phyloP scores from a whole-genome alignment of 495 filamentous ascomycete species.

The Talaromyces ruber region DNA sequence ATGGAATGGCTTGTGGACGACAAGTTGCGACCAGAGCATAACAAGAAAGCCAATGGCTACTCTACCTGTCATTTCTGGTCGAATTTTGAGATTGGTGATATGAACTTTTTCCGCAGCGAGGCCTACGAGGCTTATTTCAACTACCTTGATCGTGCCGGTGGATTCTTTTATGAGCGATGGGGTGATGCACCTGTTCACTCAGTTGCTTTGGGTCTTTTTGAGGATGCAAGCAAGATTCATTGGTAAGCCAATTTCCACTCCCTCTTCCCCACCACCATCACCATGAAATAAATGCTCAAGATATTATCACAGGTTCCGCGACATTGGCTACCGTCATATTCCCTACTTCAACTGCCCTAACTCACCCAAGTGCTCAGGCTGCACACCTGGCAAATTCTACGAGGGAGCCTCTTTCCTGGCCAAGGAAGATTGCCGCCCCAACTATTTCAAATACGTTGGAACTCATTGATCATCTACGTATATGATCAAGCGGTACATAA shows the following conservation, averaged over 20 bases:
- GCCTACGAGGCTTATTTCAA: conserved; percentile 94
- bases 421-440: conserved; percentile 89
- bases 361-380: conserved; percentile 88
- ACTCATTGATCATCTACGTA: conserved; percentile 47
- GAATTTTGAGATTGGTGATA: conserved; percentile 96
- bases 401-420: conserved; percentile 77
- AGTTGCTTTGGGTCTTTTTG: conserved; percentile 89
- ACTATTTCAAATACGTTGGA: conserved; percentile 93
- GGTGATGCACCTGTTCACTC: conserved; percentile 91
- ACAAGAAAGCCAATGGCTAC: conserved; percentile 75
- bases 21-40: conserved; percentile 68
- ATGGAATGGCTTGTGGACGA: conserved; percentile 80
- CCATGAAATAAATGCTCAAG: conserved; percentile 3
- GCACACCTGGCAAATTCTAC: conserved; percentile 74
- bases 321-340: conserved; percentile 98
- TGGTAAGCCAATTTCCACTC: conserved; percentile 73
- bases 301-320: conserved; percentile 71
- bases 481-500: neutral
- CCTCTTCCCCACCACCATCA: neutral
- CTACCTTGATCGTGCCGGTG: conserved; percentile 80
- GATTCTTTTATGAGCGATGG: conserved; percentile 93
- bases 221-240: conserved; percentile 83
- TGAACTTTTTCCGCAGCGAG: conserved; percentile 90
- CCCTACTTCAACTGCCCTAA: conserved; percentile 99
- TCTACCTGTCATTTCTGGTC: conserved; percentile 99